phyloP scores from a whole-genome alignment of 306 rosid species.

The Clitoria ternatea region DNA sequence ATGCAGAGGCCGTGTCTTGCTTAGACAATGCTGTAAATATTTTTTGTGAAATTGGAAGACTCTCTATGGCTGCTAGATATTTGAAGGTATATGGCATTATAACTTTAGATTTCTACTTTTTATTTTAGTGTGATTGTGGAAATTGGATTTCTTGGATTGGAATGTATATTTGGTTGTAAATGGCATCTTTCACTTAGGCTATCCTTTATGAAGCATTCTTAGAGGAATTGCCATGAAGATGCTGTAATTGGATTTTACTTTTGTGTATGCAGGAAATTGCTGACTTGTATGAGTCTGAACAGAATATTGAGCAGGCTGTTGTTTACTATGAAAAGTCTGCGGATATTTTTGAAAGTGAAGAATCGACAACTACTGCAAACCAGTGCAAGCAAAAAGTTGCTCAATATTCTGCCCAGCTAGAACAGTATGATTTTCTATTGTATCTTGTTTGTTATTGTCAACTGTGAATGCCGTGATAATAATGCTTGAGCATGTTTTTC shows the following conservation, averaged over 20 bases:
- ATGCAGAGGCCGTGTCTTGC: slow-evolving; percentile 77
- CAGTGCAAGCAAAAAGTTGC: slow-evolving; percentile 98
- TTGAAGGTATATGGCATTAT: slow-evolving; percentile 54
- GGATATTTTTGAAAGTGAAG: slow-evolving; percentile 84
- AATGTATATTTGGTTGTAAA: not conserved
- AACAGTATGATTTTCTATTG: slow-evolving; percentile 57
- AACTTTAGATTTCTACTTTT: not conserved
- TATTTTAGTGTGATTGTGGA: not conserved
- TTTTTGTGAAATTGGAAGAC: slow-evolving; percentile 95
- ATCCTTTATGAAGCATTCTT: not conserved
- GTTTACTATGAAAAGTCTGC: slow-evolving; percentile 84
- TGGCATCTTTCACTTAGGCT: not conserved
- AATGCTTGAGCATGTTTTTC: not conserved
- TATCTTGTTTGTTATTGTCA: not conserved
- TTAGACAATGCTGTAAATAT: slow-evolving; percentile 71
- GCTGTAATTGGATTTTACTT: slow-evolving; percentile 9
- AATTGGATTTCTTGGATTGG: slow-evolving; percentile 2
- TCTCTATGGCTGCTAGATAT: slow-evolving; percentile 94
- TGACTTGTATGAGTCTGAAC: slow-evolving; percentile 76
- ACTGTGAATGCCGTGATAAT: not conserved
- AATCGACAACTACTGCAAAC: slow-evolving; percentile 76
- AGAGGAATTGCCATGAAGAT: not conserved
- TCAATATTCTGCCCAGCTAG: slow-evolving; percentile 88
- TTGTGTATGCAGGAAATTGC: slow-evolving; percentile 73
- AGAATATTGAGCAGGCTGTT: slow-evolving; percentile 72